phyloP scores from a whole-genome alignment of 1,284 basidiomycete species.

The Blastosporella zonata region DNA sequence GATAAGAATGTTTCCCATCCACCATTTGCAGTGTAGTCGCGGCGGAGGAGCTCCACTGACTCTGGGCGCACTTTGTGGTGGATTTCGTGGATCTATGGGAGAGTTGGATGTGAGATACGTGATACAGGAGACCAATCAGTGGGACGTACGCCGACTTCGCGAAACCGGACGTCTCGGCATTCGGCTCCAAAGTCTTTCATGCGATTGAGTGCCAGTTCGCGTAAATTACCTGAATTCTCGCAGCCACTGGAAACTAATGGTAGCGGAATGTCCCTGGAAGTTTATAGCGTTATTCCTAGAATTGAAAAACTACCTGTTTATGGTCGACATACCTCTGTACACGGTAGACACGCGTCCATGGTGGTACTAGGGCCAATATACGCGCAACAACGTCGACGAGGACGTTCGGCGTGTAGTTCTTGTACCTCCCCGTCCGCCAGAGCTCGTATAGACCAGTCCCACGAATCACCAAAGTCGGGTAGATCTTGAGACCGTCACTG shows the following conservation, averaged over 20 bases:
- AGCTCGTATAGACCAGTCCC: slow-evolving; percentile 97
- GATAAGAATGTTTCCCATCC: slow-evolving; percentile 99
- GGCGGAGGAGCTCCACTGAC: slow-evolving; percentile 93
- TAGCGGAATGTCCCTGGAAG: slow-evolving; percentile 85
- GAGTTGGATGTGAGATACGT: slow-evolving; percentile 4
- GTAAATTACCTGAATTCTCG: slow-evolving; percentile 95
- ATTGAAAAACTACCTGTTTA: slow-evolving; percentile 1
- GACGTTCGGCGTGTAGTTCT: slow-evolving; percentile 98
- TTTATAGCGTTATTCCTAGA: neutral
- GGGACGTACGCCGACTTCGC: slow-evolving; percentile 90
- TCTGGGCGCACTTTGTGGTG: slow-evolving; percentile 97
- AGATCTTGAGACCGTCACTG: slow-evolving; percentile 97
- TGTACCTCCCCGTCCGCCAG: slow-evolving; percentile 96
- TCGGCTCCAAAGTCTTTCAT: slow-evolving; percentile 99
- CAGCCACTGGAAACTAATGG: slow-evolving; percentile 95
- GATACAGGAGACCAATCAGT: neutral
- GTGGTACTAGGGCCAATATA: slow-evolving; percentile 95
- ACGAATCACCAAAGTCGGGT: slow-evolving; percentile 97
- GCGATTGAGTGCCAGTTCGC: slow-evolving; percentile 92
- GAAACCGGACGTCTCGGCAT: slow-evolving; percentile 95
- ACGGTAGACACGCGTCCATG: slow-evolving; percentile 98
- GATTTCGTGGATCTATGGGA: slow-evolving; percentile 88
- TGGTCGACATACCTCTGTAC: slow-evolving; percentile 74
- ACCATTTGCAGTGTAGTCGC: slow-evolving; percentile 96
- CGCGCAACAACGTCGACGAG: slow-evolving; percentile 96